Conservation (phyloP, 371 early-diverging fungal species). For the Amoeboradix gromovi region DNA sequence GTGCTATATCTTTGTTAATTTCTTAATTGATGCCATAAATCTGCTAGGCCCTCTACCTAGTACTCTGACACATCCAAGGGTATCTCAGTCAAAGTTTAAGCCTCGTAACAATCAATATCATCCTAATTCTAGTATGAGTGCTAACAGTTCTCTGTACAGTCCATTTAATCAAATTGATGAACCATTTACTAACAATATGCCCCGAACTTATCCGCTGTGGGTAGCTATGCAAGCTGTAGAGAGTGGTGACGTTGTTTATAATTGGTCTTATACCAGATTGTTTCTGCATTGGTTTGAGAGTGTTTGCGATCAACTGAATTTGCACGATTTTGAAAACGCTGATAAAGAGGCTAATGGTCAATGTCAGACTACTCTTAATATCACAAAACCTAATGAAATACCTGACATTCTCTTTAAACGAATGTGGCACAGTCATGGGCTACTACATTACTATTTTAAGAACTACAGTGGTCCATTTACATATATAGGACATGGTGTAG, state of each 20-base stretch:
- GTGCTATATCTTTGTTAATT: neutral
- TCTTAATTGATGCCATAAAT: neutral
- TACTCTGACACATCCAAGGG: neutral
- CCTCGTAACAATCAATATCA: neutral
- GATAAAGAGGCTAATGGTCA: neutral
- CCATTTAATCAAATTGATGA: neutral
- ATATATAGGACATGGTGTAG: neutral
- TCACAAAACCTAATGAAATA: neutral
- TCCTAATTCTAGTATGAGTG: neutral
- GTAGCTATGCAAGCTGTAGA: neutral
- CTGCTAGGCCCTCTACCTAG: neutral
- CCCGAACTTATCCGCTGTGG: neutral
- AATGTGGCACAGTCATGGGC: neutral
- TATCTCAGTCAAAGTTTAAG: neutral
- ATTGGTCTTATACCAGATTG: neutral
- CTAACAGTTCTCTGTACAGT: neutral
- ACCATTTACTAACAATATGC: neutral
- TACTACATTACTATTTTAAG: neutral
- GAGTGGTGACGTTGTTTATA: neutral
- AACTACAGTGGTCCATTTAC: neutral
- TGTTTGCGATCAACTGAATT: neutral
- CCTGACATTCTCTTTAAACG: neutral
- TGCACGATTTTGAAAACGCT: neutral
- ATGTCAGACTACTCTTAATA: neutral
- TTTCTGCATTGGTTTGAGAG: neutral